Conservation (phyloP, 2,329 filamentous ascomycete species). For the Fusarium abutilonis region DNA sequence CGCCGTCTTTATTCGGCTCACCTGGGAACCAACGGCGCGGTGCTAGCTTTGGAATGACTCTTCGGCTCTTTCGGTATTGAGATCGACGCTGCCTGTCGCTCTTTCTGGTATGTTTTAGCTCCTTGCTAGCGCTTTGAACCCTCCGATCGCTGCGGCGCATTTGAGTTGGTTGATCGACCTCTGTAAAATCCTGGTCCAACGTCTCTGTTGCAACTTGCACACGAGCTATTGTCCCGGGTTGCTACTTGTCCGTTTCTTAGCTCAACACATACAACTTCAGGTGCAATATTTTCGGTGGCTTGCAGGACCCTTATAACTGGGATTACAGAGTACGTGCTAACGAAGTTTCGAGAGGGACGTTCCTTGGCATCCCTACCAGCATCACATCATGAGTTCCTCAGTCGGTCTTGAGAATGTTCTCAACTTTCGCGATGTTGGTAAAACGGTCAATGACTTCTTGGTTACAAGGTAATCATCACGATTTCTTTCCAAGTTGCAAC, state of each 20-base stretch:
- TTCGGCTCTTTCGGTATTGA: slow-evolving; percentile 31
- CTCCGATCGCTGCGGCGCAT: slow-evolving; percentile 26
- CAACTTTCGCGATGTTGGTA: slow-evolving; percentile 82
- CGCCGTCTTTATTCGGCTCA: slow-evolving; percentile 6
- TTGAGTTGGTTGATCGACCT: slow-evolving; percentile 31
- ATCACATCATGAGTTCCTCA: slow-evolving; percentile 28
- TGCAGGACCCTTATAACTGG: not conserved
- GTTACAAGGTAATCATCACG: slow-evolving; percentile 59
- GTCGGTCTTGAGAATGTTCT: slow-evolving; percentile 56
- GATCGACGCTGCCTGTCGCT: slow-evolving; percentile 25
- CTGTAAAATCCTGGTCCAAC: slow-evolving; percentile 25
- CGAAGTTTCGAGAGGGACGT: not conserved
- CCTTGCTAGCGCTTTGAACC: slow-evolving; percentile 20
- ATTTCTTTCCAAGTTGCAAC: not conserved
- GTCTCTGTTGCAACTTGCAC: slow-evolving; percentile 8
- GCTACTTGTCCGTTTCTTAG: slow-evolving; percentile 4
- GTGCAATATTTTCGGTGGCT: slow-evolving; percentile 3
- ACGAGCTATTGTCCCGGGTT: slow-evolving; percentile 9
- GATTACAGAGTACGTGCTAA: not conserved
- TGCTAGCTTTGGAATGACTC: slow-evolving; percentile 25
- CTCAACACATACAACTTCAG: not conserved
- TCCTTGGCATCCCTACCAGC: slow-evolving; percentile 10
- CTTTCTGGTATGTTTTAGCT: slow-evolving; percentile 24
- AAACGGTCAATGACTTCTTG: slow-evolving; percentile 69
- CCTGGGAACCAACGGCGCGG: slow-evolving; percentile 15